Conservation (phyloP, 306 rosid genomes). For the Ammopiptanthus mongolicus region DNA sequence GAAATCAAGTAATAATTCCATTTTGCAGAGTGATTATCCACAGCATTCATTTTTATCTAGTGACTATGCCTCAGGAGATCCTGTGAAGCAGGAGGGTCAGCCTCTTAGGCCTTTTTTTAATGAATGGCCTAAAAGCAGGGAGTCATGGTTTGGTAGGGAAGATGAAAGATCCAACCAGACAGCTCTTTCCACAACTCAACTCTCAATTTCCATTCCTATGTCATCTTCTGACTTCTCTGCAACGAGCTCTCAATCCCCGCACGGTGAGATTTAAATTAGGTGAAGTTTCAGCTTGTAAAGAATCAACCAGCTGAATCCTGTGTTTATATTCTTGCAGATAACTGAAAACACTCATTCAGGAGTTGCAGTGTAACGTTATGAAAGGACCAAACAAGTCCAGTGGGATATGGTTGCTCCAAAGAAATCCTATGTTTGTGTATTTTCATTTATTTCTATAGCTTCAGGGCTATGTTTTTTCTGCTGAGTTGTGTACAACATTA, state of each 20-base stretch:
- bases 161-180: conserved; percentile 33
- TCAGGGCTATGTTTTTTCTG: not conserved
- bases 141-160: conserved; percentile 30
- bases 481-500: conserved; percentile 16
- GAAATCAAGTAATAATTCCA: conserved; percentile 24
- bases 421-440: not conserved
- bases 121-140: conserved; percentile 40
- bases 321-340: conserved; percentile 24
- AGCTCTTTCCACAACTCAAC: conserved; percentile 36
- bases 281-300: conserved; percentile 2
- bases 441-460: not conserved
- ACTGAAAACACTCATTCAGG: conserved; percentile 4
- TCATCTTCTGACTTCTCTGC: conserved; percentile 38
- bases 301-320: conserved; percentile 6
- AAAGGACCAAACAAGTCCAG: conserved; percentile 14
- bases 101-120: conserved; percentile 32
- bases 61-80: conserved; percentile 30
- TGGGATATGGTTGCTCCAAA: not conserved
- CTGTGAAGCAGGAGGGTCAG: conserved; percentile 29
- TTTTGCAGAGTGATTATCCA: conserved; percentile 31
- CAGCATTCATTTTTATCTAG: conserved; percentile 31
- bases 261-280: conserved; percentile 21
- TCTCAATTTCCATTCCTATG: conserved; percentile 39
- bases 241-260: conserved; percentile 32
- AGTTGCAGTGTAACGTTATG: conserved; percentile 15